A percentile compares a stretch with the other conserved stretches of the same genome.
These are phyloP conservation scores for Clarkia xantiana DNA, from an alignment of 345 rosid genomes.

Conservation along the genomic window DNA sequence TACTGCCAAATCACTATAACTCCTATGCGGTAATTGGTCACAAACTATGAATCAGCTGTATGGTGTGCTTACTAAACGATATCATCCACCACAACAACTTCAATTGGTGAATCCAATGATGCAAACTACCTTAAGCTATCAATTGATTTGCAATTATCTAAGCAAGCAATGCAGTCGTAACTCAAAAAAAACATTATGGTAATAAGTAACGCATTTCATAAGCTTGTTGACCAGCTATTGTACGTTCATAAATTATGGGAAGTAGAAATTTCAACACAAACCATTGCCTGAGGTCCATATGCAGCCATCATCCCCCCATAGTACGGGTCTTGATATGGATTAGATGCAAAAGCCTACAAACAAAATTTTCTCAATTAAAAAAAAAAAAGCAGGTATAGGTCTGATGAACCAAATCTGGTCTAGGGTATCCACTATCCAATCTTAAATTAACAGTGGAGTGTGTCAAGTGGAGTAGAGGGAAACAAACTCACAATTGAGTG, in stretches of 20 bases:
- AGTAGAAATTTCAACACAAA: slow-evolving; percentile 11
- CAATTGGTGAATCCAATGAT: no score
- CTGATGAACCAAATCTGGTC: neutral
- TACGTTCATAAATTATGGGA: slow-evolving; percentile 7
- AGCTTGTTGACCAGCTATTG: neutral
- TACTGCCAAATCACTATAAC: no score
- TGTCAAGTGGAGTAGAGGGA: slow-evolving; percentile 1
- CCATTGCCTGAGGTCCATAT: slow-evolving; percentile 39
- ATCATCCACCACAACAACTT: no score
- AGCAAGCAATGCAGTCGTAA: no score
- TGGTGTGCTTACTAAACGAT: no score
- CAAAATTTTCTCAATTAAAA: slow-evolving; percentile 5
- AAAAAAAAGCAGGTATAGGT: neutral
- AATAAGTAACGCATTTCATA: no score
- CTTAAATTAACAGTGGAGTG: neutral
- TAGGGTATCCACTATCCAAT: neutral
- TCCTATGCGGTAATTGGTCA: no score
- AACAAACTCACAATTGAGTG: slow-evolving; percentile 43
- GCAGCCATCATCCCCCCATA: slow-evolving; percentile 26
- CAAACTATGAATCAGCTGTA: no score
- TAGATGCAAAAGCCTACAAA: slow-evolving; percentile 41
- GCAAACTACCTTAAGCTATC: no score
- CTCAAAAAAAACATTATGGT: no score
- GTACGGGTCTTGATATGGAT: slow-evolving; percentile 38
- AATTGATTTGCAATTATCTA: no score